These are phyloP conservation scores for Lecanosticta acicola DNA, from an alignment of 2,329 filamentous ascomycete genomes.

Conservation along the genomic window DNA sequence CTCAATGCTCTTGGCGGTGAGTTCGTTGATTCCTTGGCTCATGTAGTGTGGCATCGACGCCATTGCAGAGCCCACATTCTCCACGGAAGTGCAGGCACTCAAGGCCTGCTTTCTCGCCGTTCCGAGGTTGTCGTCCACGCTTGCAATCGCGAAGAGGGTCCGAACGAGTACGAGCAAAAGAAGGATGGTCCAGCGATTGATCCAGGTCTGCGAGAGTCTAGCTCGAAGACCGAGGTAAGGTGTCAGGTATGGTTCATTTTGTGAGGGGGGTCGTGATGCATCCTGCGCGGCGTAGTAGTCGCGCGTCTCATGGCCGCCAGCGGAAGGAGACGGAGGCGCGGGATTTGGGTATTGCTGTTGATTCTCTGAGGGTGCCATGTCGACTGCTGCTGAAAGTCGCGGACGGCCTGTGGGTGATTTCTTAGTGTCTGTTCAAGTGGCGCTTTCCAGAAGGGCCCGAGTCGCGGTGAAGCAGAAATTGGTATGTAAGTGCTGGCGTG, in stretches of 20 bases:
- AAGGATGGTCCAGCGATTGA: conserved; percentile 94
- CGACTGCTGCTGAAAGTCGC: conserved; percentile 25
- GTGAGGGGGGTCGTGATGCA: conserved; percentile 51
- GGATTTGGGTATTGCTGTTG: conserved; percentile 51
- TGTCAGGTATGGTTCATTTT: conserved; percentile 66
- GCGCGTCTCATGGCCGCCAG: conserved; percentile 58
- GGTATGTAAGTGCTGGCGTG: conserved; percentile 2
- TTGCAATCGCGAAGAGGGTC: conserved; percentile 67
- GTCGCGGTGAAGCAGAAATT: not conserved
- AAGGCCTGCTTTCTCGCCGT: conserved; percentile 76
- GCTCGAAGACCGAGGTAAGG: conserved; percentile 88
- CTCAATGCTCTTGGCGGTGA: conserved; percentile 75
- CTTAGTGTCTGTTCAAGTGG: conserved; percentile 8
- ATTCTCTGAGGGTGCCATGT: conserved; percentile 48
- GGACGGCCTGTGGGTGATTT: conserved; percentile 17
- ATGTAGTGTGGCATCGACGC: conserved; percentile 98
- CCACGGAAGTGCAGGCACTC: conserved; percentile 83
- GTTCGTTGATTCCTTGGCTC: conserved; percentile 77
- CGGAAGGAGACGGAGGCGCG: conserved; percentile 54
- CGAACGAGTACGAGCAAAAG: conserved; percentile 78
- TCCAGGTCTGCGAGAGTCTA: conserved; percentile 90
- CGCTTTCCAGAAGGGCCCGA: conserved; percentile 1
- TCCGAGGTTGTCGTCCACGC: conserved; percentile 66
- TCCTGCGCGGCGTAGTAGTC: conserved; percentile 54
- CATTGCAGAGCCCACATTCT: conserved; percentile 89